phyloP scores from a whole-genome alignment of 768 basidiomycete species.

The Russula lepida region DNA sequence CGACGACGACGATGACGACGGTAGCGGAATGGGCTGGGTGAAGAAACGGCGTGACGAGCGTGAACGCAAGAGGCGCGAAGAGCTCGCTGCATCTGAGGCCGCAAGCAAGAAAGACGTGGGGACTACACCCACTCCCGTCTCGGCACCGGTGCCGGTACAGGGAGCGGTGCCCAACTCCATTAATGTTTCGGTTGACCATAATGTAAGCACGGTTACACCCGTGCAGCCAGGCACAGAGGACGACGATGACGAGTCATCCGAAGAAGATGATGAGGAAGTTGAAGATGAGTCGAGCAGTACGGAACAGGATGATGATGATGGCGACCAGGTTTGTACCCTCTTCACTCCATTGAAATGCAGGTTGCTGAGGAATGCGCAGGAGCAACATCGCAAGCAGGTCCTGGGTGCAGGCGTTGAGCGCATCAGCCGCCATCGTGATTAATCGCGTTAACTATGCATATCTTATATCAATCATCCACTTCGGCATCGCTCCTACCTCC shows the following conservation, averaged over 20 bases:
- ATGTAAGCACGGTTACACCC: neutral
- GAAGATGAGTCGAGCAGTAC: constrained; percentile 17
- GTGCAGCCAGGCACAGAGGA: constrained; percentile 10
- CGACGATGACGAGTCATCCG: constrained; percentile 24
- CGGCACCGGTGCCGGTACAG: neutral
- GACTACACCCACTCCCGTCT: neutral
- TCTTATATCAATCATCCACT: neutral
- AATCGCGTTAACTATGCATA: constrained; percentile 10
- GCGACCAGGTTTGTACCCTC: constrained; percentile 26
- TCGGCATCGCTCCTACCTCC: neutral
- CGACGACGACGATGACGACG: constrained; percentile 60
- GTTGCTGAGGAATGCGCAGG: constrained; percentile 6
- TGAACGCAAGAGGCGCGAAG: constrained; percentile 39
- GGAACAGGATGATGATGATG: constrained; percentile 23
- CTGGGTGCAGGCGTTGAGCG: constrained; percentile 21
- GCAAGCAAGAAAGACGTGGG: constrained; percentile 23
- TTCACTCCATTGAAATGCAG: neutral
- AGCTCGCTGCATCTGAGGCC: constrained; percentile 26
- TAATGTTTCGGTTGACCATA: neutral
- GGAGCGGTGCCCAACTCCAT: neutral
- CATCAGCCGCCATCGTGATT: constrained; percentile 21
- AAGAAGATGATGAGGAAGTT: constrained; percentile 13
- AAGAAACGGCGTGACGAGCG: constrained; percentile 47
- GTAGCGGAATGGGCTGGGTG: constrained; percentile 81
- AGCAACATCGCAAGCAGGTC: constrained; percentile 14